Base-by-base conservation (phyloP, 306 rosid species). In the Inga laurina region DNA sequence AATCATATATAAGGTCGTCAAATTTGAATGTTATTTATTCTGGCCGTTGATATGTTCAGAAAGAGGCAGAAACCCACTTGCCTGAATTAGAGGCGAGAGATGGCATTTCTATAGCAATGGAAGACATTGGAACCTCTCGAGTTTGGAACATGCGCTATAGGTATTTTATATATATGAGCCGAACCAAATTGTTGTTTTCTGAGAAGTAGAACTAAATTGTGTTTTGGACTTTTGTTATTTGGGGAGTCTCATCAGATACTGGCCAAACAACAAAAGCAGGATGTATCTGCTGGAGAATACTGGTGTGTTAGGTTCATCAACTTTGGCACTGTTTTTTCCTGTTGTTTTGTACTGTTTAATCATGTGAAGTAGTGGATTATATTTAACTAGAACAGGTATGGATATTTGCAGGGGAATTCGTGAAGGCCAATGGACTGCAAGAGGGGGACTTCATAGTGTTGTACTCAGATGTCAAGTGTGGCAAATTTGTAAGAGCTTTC, bases 231-330 rank as follows among this genome's bases (percentile, higher is more conserved):
- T 84, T 81, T 56, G 62, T 77, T 54, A 72, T 69, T 89, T 46
- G 13, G 27, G 91, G 91, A 90, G 94, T 87, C 80, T 61, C 98
- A 96, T 61, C 98, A 96, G 99, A 87, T 96, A 96, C 86, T 96
- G 99, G 99, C 99, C 99, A 35, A 96, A 96, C 90, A 96, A 94
- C 80, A 96, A 96, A 88, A 96, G 99, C 89, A 91, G 99, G 84
- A 96, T 96, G 99, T 96, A 96, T 91, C 92, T 96, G 79, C 98
- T 96, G 9, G 99, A 96, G 89, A 96, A 94, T 84, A 96, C 99
- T 64, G 99, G 99, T 95, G 82, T 19, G 83, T 21, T 56, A 2
- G 8, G 64, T 73, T 66, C n/a, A 66, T 32, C 48, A 44, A n/a
- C 67, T 61, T 67, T 48, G 59, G 18, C 57, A 9, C 15, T 66